phyloP scores from a whole-genome alignment of 1,284 basidiomycete species.

The Fomitiporia mediterranea region DNA sequence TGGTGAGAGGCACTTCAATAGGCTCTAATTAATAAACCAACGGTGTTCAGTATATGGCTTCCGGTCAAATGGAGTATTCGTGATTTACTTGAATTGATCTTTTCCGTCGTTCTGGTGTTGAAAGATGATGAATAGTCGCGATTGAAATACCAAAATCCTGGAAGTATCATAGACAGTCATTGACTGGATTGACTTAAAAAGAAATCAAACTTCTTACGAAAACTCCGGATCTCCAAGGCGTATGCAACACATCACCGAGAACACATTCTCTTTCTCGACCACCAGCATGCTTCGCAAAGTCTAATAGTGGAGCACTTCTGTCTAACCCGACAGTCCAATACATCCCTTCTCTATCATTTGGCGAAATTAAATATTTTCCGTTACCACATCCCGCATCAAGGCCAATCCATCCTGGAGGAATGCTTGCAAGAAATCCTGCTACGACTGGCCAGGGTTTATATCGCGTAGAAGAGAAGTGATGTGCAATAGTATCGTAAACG shows the following conservation, averaged over 20 bases:
- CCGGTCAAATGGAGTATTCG: conserved; percentile 21
- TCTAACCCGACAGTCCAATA: conserved; percentile 82
- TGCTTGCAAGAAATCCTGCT: conserved; percentile 66
- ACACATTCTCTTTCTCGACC: conserved; percentile 63
- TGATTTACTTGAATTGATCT: conserved; percentile 77
- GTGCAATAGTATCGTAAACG: conserved; percentile 88
- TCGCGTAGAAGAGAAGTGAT: conserved; percentile 89
- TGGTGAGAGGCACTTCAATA: conserved; percentile 61
- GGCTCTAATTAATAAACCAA: conserved; percentile 39
- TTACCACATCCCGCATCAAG: conserved; percentile 97
- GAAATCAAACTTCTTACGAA: conserved; percentile 57
- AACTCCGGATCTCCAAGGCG: conserved; percentile 64
- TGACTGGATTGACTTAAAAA: background rate
- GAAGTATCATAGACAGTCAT: conserved; percentile 10
- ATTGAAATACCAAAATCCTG: conserved; percentile 95
- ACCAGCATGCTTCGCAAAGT: conserved; percentile 64
- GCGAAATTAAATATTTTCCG: conserved; percentile 89
- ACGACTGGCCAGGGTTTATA: conserved; percentile 99
- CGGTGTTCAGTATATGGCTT: conserved; percentile 2
- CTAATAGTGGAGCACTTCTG: conserved; percentile 71
- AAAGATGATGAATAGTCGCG: conserved; percentile 91
- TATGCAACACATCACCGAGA: conserved; percentile 64
- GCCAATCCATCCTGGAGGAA: conserved; percentile 80
- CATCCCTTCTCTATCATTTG: conserved; percentile 47
- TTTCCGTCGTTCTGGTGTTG: conserved; percentile 68